Evolutionary conservation across 2,329 filamentous ascomycete genomes (phyloP).

Genomic region (Fragosphaeria purpurea): DNA sequence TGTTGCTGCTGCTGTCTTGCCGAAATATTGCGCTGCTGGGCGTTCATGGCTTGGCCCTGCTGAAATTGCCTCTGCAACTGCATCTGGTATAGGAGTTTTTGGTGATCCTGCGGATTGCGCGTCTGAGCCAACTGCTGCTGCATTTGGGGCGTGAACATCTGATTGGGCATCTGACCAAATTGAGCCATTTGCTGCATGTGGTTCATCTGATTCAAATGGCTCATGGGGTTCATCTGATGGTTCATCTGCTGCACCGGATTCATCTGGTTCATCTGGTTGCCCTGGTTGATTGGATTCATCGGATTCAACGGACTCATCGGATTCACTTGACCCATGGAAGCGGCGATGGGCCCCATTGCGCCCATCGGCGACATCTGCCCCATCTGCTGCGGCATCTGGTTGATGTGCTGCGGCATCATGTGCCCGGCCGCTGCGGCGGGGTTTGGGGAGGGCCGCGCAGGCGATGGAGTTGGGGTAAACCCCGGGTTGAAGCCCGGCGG

Average conservation of each 20-base stretch:
- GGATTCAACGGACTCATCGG: slow-evolving; percentile 26
- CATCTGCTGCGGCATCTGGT: slow-evolving; percentile 22
- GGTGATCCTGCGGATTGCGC: slow-evolving; percentile 55
- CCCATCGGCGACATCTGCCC: slow-evolving; percentile 8
- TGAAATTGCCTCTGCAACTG: slow-evolving; percentile 69
- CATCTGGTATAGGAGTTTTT: slow-evolving; percentile 75
- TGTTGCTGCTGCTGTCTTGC: slow-evolving; percentile 22
- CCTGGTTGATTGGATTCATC: slow-evolving; percentile 15
- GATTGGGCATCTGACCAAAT: slow-evolving; percentile 30
- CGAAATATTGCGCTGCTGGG: slow-evolving; percentile 26
- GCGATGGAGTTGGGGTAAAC: slow-evolving; percentile 47
- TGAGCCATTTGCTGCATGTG: slow-evolving; percentile 26
- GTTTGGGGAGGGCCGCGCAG: slow-evolving; percentile 45
- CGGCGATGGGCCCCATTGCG: slow-evolving; percentile 6
- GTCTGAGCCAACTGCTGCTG: slow-evolving; percentile 32
- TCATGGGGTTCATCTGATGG: slow-evolving; percentile 12
- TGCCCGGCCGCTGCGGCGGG: slow-evolving; percentile 39
- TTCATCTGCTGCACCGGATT: slow-evolving; percentile 10
- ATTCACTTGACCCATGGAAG: no score
- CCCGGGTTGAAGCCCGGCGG: slow-evolving; percentile 47
- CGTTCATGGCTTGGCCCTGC: slow-evolving; percentile 37
- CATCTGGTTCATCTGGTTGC: slow-evolving; percentile 24
- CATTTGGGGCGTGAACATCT: slow-evolving; percentile 21
- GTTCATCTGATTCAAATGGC: slow-evolving; percentile 20
- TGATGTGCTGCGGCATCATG: slow-evolving; percentile 43